Conservation (phyloP, 805 yeast genomes). For the Saccharomycopsis capsularis region DNA sequence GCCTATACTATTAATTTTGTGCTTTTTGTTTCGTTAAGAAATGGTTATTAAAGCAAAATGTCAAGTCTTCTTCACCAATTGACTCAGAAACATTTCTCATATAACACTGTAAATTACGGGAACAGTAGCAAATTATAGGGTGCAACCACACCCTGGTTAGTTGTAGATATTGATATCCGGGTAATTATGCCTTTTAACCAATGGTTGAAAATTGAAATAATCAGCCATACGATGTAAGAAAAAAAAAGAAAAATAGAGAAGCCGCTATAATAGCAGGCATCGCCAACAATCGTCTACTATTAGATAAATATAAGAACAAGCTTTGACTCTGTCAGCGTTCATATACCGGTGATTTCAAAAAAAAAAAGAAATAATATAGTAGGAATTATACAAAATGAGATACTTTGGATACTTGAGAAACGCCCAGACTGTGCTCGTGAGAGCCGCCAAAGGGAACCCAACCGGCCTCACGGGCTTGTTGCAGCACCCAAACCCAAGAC, state of each 20-base stretch:
- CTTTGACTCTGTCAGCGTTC: neutral
- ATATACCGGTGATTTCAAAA: neutral
- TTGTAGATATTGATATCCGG: too few species aligned
- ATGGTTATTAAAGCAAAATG: too few species aligned
- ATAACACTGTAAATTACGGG: too few species aligned
- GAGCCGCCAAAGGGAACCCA: constrained; percentile 47
- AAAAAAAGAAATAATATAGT: neutral
- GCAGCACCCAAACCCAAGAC: constrained; percentile 81
- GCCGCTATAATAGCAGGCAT: neutral
- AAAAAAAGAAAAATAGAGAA: neutral
- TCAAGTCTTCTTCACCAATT: too few species aligned
- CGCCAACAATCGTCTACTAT: neutral
- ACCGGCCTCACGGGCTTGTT: constrained; percentile 75
- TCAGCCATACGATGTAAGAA: neutral
- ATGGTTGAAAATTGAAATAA: constrained; percentile 1
- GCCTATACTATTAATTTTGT: too few species aligned
- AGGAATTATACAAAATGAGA: constrained; percentile 14
- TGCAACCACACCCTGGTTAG: too few species aligned
- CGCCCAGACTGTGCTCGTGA: constrained; percentile 18
- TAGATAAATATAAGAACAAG: neutral
- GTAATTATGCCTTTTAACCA: too few species aligned
- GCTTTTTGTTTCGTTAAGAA: too few species aligned
- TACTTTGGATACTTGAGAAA: constrained; percentile 16
- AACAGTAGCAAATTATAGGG: too few species aligned
- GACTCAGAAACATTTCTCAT: too few species aligned